phyloP scores from a whole-genome alignment of 1,284 basidiomycete genomes.

The Papiliotrema terrestris region DNA sequence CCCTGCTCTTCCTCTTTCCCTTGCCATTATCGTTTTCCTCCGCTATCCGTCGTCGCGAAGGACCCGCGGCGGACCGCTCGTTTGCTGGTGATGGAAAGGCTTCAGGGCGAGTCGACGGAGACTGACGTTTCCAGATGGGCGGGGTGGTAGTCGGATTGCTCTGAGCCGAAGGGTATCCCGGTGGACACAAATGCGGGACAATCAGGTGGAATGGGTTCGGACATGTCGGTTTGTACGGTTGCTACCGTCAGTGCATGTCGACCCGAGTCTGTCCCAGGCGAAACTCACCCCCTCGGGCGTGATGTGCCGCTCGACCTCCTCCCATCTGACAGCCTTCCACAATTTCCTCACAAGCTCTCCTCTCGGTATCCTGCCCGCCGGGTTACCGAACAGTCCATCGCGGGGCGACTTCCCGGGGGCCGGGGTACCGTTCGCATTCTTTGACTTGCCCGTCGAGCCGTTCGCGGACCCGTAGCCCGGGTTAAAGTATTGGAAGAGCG shows the following conservation, averaged over 20 bases:
- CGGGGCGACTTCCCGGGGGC: slow-evolving; percentile 10
- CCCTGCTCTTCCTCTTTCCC: slow-evolving; percentile 27
- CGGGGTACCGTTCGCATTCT: slow-evolving; percentile 8
- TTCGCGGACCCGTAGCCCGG: slow-evolving; percentile 18
- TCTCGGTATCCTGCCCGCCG: slow-evolving; percentile 27
- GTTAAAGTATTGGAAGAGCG: slow-evolving; percentile 42
- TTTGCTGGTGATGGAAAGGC: slow-evolving; percentile 25
- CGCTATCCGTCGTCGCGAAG: slow-evolving; percentile 2
- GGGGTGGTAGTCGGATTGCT: slow-evolving; percentile 22
- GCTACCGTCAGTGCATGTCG: slow-evolving; percentile 10
- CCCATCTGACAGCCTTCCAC: slow-evolving; percentile 45
- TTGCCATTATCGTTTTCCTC: slow-evolving; percentile 16
- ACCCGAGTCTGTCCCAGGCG: not conserved
- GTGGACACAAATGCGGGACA: slow-evolving; percentile 36
- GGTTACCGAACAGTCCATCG: slow-evolving; percentile 22
- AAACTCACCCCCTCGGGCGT: slow-evolving; percentile 23
- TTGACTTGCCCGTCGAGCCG: slow-evolving; percentile 8
- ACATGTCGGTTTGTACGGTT: slow-evolving; percentile 24
- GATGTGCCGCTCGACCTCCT: slow-evolving; percentile 42
- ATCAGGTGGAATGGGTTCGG: slow-evolving; percentile 41
- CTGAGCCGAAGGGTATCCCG: slow-evolving; percentile 21
- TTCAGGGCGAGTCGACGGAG: slow-evolving; percentile 27
- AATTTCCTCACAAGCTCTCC: slow-evolving; percentile 43
- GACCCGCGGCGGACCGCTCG: slow-evolving; percentile 12
- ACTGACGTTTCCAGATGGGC: slow-evolving; percentile 13